These are phyloP conservation scores for Botrytis sinoallii DNA, from an alignment of 2,329 filamentous ascomycete genomes.

Conservation along the genomic window DNA sequence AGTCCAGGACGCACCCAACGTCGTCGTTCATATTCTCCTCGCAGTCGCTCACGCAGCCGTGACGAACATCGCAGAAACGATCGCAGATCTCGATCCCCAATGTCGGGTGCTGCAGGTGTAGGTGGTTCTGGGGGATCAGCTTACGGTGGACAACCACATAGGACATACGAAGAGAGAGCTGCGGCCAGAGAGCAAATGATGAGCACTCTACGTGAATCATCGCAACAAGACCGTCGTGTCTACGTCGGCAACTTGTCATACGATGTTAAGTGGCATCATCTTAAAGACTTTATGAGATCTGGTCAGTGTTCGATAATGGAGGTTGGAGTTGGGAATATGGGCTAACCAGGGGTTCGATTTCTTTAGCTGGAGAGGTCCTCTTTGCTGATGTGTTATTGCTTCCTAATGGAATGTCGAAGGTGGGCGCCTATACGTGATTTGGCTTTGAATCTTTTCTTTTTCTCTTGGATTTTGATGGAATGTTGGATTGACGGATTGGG, in stretches of 20 bases:
- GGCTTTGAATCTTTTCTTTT: constrained; percentile 63
- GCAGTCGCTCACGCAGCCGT: constrained; percentile 74
- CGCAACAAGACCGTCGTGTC: constrained; percentile 97
- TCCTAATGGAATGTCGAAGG: constrained; percentile 99
- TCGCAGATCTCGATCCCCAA: constrained; percentile 80
- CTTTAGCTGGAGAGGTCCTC: constrained; percentile 92
- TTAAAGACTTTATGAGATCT: constrained; percentile 99
- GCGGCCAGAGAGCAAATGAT: constrained; percentile 93
- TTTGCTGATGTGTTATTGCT: constrained; percentile 99
- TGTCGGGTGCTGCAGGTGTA: constrained; percentile 65
- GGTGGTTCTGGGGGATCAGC: constrained; percentile 65
- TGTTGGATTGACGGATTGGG: constrained; percentile 99
- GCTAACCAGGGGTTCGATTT: constrained; percentile 37
- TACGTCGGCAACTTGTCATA: constrained; percentile 99
- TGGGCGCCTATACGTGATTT: constrained; percentile 91
- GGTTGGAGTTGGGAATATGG: constrained; percentile 38
- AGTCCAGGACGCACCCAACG: constrained; percentile 61
- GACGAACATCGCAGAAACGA: constrained; percentile 73
- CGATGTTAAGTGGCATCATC: constrained; percentile 99
- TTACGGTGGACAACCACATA: constrained; percentile 65
- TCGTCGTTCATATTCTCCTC: constrained; percentile 75
- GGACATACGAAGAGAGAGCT: constrained; percentile 79
- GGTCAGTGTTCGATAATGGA: constrained; percentile 57
- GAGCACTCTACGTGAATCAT: constrained; percentile 87
- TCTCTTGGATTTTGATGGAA: constrained; percentile 67